These are phyloP conservation scores for Coniochaeta sp. DNA, from an alignment of 2,329 filamentous ascomycete species.

Conservation along the genomic window DNA sequence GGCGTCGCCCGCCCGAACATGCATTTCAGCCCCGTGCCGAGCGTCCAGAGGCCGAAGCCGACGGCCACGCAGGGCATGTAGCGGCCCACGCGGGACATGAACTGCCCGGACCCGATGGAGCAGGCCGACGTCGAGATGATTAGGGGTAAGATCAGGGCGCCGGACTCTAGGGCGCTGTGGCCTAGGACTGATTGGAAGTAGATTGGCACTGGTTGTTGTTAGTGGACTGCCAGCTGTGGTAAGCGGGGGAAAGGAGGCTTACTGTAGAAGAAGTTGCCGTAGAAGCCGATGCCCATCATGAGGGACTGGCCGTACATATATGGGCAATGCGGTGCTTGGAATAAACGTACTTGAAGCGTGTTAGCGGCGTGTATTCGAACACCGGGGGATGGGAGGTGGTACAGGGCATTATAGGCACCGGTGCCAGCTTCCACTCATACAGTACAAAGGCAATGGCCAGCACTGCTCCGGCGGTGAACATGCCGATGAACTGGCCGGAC, in stretches of 20 bases:
- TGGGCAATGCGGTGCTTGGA: slow-evolving; percentile 14
- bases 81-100: slow-evolving; percentile 18
- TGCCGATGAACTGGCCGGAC: slow-evolving; percentile 16
- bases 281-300: slow-evolving; percentile 21
- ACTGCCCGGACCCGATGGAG: slow-evolving; percentile 24
- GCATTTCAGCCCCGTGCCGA: slow-evolving; percentile 24
- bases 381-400: neutral
- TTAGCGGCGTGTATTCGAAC: slow-evolving; percentile 11
- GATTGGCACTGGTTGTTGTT: slow-evolving; percentile 8
- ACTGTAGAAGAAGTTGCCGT: slow-evolving; percentile 20
- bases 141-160: slow-evolving; percentile 20
- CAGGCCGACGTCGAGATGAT: slow-evolving; percentile 17
- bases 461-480: slow-evolving; percentile 13
- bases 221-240: neutral
- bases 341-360: slow-evolving; percentile 11
- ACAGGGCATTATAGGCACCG: slow-evolving; percentile 19
- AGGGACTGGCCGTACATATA: slow-evolving; percentile 16
- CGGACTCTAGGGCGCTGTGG: slow-evolving; percentile 19
- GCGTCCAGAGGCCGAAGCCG: slow-evolving; percentile 27
- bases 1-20: slow-evolving; percentile 17
- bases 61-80: slow-evolving; percentile 18
- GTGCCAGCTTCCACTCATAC: slow-evolving; percentile 20
- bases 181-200: slow-evolving; percentile 24
- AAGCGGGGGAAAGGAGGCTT: neutral
- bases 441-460: slow-evolving; percentile 16